These are phyloP conservation scores for Ampelocalamus luodianensis DNA, from an alignment of 176 grass and related monocot genomes.

Conservation along the genomic window DNA sequence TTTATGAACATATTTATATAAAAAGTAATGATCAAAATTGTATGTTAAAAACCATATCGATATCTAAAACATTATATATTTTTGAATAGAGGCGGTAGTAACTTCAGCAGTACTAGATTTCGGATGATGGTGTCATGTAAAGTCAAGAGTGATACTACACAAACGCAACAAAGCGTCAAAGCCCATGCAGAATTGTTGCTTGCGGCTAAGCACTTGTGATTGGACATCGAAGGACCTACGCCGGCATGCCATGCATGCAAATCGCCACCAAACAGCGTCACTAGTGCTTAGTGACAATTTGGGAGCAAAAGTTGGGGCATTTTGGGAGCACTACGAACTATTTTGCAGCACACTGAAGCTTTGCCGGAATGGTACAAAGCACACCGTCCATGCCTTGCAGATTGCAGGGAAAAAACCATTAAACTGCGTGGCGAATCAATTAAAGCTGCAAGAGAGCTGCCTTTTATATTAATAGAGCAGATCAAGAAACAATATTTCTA, in stretches of 20 bases:
- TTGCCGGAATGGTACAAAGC: background rate
- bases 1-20: no score
- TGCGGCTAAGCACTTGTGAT: background rate
- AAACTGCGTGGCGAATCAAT: background rate
- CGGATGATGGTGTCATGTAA: no score
- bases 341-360: background rate
- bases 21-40: no score
- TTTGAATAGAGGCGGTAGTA: no score
- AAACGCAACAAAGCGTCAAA: no score
- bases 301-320: background rate
- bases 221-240: conserved; percentile 3
- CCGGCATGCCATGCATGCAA: conserved; percentile 21
- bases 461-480: no score
- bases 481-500: no score
- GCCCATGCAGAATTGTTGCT: background rate
- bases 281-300: background rate
- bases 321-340: background rate
- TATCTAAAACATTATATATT: no score
- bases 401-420: background rate
- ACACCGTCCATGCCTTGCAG: background rate
- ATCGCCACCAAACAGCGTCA: background rate
- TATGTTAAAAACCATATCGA: no score
- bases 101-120: no score
- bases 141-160: no score
- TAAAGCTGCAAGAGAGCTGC: no score